Evolutionary conservation across 768 basidiomycete genomes (phyloP).

Genomic region (Favolaschia claudopus): DNA sequence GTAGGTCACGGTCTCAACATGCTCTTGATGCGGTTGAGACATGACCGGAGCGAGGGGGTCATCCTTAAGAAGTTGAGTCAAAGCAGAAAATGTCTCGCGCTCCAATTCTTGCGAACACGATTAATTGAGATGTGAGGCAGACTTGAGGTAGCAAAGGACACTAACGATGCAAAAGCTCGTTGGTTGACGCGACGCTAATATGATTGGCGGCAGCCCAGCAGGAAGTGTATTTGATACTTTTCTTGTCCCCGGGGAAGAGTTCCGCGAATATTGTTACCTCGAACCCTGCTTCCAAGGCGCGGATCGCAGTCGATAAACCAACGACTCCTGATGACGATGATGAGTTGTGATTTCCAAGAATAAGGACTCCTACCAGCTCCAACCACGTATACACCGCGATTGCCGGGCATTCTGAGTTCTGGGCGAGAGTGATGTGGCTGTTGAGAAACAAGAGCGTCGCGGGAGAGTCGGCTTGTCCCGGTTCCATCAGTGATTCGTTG

Average conservation of each 20-base stretch:
- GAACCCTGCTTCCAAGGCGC: slow-evolving; percentile 54
- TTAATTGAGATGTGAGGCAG: background rate
- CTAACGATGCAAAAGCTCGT: background rate
- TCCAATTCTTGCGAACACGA: slow-evolving; percentile 4
- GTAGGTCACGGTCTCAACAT: slow-evolving; percentile 3
- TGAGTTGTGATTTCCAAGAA: background rate
- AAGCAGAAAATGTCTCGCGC: slow-evolving; percentile 10
- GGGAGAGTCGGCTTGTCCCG: too few species aligned
- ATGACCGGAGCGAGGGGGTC: slow-evolving; percentile 23
- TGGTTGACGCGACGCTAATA: slow-evolving; percentile 4
- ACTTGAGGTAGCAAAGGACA: background rate
- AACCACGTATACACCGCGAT: slow-evolving; percentile 6
- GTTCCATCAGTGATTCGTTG: too few species aligned
- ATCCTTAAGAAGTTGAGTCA: slow-evolving; percentile 3
- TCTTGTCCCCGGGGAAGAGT: slow-evolving; percentile 55
- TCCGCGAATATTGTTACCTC: slow-evolving; percentile 61
- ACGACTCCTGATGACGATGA: slow-evolving; percentile 51
- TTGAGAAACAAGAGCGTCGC: too few species aligned
- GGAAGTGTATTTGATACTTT: slow-evolving; percentile 57
- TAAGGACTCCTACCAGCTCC: slow-evolving; percentile 11
- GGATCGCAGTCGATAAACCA: slow-evolving; percentile 62
- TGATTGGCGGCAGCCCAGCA: slow-evolving; percentile 52
- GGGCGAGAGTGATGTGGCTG: too few species aligned
- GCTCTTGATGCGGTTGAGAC: background rate
- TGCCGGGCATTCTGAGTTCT: too few species aligned